phyloP scores from a whole-genome alignment of 495 filamentous ascomycete genomes.

The Talaromyces wortmannii region DNA sequence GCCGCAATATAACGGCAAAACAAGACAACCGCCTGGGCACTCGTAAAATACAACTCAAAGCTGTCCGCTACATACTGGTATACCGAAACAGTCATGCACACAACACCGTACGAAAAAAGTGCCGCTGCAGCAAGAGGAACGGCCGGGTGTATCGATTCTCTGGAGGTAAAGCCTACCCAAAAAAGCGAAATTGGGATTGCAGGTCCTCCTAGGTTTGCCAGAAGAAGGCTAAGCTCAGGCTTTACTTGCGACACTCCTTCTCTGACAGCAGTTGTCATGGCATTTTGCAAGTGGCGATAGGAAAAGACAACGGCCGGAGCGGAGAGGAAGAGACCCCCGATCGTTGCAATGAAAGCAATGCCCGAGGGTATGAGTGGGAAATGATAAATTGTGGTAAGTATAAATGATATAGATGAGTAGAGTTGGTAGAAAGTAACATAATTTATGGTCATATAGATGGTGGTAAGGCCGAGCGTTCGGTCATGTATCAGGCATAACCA shows the following conservation, averaged over 20 bases:
- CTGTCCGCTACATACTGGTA: conserved; percentile 47
- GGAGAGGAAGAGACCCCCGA: neutral
- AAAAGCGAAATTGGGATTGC: conserved; percentile 50
- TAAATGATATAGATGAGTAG: neutral
- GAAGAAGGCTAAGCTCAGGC: conserved; percentile 51
- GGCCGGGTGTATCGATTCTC: conserved; percentile 40
- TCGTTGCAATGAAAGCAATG: neutral
- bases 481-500: conserved; percentile 8
- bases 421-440: neutral
- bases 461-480: neutral
- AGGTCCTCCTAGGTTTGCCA: conserved; percentile 45
- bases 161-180: conserved; percentile 55
- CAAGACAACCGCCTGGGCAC: conserved; percentile 34
- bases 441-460: neutral
- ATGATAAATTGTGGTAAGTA: neutral
- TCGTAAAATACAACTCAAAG: conserved; percentile 31
- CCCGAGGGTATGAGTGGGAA: neutral
- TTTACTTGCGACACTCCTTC: conserved; percentile 7
- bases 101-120: conserved; percentile 43
- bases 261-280: no score
- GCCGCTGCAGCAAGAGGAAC: conserved; percentile 35
- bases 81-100: conserved; percentile 34
- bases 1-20: conserved; percentile 39
- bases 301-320: neutral
- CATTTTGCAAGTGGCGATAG: no score